These are phyloP conservation scores for Boletus huronensis DNA, from an alignment of 768 basidiomycete species.

Conservation along the genomic window DNA sequence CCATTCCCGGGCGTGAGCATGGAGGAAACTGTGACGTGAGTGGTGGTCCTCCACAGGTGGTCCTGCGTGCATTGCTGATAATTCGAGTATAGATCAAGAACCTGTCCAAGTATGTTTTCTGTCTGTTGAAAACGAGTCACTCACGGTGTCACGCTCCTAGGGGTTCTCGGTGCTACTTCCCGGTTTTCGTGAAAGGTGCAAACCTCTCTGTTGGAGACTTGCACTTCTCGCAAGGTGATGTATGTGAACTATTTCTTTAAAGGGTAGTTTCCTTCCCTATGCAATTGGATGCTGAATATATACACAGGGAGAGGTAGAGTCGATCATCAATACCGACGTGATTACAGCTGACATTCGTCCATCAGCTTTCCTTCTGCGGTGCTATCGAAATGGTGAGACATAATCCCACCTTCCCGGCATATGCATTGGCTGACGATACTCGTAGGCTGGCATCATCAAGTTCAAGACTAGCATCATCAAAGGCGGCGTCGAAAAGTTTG, in stretches of 20 bases:
- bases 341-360: not conserved
- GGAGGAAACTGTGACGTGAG: constrained; percentile 74
- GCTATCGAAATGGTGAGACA: constrained; percentile 68
- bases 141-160: constrained; percentile 22
- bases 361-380: constrained; percentile 67
- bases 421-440: not conserved
- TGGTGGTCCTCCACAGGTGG: not conserved
- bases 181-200: constrained; percentile 73
- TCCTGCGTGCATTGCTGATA: not conserved
- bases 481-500: constrained; percentile 69
- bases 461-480: constrained; percentile 72
- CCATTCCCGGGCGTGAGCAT: constrained; percentile 74
- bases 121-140: not conserved
- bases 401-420: not conserved
- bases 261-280: not conserved
- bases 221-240: constrained; percentile 80
- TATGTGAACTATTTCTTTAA: constrained; percentile 17
- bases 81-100: constrained; percentile 60
- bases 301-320: constrained; percentile 52
- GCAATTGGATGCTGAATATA: constrained; percentile 10
- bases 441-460: constrained; percentile 66
- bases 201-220: constrained; percentile 76
- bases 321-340: not conserved
- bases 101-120: constrained; percentile 46
- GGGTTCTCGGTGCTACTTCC: constrained; percentile 72